phyloP scores from a whole-genome alignment of 208 protist species.

The Tritrichomonas musculus region DNA sequence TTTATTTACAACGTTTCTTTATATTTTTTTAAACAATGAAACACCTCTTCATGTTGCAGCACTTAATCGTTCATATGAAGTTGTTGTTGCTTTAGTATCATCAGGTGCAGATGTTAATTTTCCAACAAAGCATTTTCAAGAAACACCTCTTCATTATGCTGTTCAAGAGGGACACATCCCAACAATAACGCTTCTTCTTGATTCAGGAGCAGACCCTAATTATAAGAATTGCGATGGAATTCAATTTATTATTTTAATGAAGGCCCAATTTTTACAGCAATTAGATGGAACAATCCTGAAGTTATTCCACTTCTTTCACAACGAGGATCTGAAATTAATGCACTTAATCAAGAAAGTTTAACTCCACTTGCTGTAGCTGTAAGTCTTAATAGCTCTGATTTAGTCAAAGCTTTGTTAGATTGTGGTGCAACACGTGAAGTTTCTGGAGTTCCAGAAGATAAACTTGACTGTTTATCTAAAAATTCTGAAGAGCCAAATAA shows the following conservation, averaged over 20 bases:
- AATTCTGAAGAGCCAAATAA: neutral
- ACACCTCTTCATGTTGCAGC: neutral
- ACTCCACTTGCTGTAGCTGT: neutral
- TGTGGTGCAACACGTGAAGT: neutral
- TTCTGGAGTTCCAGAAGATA: conserved; percentile 23
- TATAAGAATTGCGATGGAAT: conserved; percentile 16
- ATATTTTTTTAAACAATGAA: conserved; percentile 3
- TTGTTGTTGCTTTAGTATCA: neutral
- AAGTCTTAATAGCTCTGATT: neutral
- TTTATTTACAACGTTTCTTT: no score
- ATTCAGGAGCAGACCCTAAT: neutral
- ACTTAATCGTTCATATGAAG: neutral
- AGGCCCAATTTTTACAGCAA: conserved; percentile 25
- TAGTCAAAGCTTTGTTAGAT: neutral
- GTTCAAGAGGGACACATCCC: neutral
- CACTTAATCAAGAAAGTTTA: neutral
- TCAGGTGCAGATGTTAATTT: neutral
- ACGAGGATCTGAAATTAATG: neutral
- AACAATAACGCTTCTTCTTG: neutral
- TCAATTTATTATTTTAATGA: no score
- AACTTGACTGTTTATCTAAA: neutral
- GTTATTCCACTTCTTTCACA: neutral
- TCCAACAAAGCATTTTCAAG: neutral
- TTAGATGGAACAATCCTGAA: neutral
- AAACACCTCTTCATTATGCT: neutral